Base-by-base conservation (phyloP, 768 basidiomycete species). In the Mycena vulgaris region DNA sequence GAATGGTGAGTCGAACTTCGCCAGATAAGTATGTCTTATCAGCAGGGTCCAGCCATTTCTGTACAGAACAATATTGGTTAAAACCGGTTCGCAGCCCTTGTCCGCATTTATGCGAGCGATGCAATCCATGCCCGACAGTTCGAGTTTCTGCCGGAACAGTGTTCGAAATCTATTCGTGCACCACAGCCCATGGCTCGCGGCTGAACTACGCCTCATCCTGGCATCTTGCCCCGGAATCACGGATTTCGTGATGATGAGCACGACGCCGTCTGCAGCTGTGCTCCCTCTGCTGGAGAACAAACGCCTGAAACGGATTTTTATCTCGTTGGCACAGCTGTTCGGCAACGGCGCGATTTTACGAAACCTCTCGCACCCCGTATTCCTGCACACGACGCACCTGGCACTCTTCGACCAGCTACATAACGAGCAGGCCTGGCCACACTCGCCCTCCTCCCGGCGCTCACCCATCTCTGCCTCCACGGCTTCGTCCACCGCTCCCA, bases 301-400 rank as follows among this genome's bases (percentile, higher is more conserved):
- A 53, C 67, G 60, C 60, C 25, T 60, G 21, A 3, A 37, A n/a
- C 57, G 30, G 27, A 16, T 71, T 25, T 28, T 66, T 23, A 45
- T 63, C 10, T 66, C 55, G 19, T 19, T 59, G 10, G 59, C 57
- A 19, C 70, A 55, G 48, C 68, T 69, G 5, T 63, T 63, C 33
- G 68, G 48, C 45, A 63, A 57, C 52, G 62, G 66, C 1, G 23
- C 30, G 14, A 27, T 56, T 1, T 28, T 68, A 13, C 42, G 31
- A 1, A 62, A 68, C 45, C 67, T 68, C 17, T 14, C 28, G n/a
- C 67, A 68, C 35, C 53, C 60, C 16, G 11, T 63, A 5, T 68
- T 71, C 56, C 21, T n/a, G 27, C 65, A 68, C 55, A 52, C 65
- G 19, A 71, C 70, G n/a, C 70, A 71, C 47, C 60, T 71, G 21